Conservation (phyloP, 2,329 filamentous ascomycete species). For the Arachnomyces sp. region DNA sequence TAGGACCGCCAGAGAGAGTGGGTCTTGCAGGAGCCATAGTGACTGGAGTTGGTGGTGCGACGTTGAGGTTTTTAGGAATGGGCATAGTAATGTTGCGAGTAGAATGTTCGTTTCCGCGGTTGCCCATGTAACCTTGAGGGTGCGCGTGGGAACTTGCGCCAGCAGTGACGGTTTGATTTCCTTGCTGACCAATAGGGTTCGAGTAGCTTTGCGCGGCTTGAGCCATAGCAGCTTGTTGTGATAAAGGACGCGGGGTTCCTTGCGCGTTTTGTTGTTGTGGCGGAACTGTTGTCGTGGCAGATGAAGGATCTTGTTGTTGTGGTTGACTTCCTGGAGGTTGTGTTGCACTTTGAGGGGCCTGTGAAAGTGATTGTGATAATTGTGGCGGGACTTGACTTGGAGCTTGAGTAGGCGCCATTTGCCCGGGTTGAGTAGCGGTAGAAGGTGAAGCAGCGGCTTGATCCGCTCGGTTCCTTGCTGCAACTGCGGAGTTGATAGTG, state of each 20-base stretch:
- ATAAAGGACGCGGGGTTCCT: conserved; percentile 34
- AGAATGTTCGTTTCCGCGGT: conserved; percentile 31
- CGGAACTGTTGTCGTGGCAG: conserved; percentile 25
- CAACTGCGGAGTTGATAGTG: conserved; percentile 42
- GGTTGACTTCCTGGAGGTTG: conserved; percentile 9
- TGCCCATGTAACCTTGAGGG: conserved; percentile 34
- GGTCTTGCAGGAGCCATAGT: conserved; percentile 64
- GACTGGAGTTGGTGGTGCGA: conserved; percentile 65
- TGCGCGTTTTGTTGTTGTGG: conserved; percentile 23
- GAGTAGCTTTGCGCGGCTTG: conserved; percentile 37
- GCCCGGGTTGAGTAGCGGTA: conserved; percentile 23
- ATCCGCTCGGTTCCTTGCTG: conserved; percentile 33
- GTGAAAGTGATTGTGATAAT: conserved; percentile 10
- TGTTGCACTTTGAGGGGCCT: conserved; percentile 11
- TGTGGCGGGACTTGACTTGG: conserved; percentile 19
- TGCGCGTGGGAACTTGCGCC: conserved; percentile 30
- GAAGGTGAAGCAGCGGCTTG: conserved; percentile 30
- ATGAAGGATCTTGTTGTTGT: conserved; percentile 22
- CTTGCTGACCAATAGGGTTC: conserved; percentile 23
- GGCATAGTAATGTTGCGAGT: conserved; percentile 58
- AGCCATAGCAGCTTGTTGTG: conserved; percentile 39
- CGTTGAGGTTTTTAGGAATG: conserved; percentile 72
- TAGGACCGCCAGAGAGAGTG: conserved; percentile 70
- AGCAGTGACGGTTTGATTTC: conserved; percentile 14
- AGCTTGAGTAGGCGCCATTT: conserved; percentile 23